These are phyloP conservation scores for Cornus suecica DNA, from an alignment of 148 eudicot species.

Conservation along the genomic window DNA sequence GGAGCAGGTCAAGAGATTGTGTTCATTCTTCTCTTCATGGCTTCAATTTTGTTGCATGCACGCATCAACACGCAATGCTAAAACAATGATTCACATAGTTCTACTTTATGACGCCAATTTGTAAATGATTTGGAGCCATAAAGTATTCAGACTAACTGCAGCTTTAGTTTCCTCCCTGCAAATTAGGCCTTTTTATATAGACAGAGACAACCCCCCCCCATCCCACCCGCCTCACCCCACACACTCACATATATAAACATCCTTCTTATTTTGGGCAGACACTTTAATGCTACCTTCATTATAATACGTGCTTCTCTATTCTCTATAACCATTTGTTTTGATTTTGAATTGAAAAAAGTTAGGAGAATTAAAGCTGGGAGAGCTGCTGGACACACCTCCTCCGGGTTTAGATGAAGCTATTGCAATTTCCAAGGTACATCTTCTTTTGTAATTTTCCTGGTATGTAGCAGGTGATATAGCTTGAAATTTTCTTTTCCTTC, in stretches of 20 bases:
- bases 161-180: not conserved
- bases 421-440: conserved; percentile 80
- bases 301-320: not conserved
- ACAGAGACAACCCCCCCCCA: no score
- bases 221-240: no score
- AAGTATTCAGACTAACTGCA: not conserved
- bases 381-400: conserved; percentile 95
- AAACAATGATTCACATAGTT: not conserved
- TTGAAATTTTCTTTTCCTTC: not conserved
- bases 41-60: not conserved
- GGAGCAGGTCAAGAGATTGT: not conserved
- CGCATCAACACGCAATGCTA: not conserved
- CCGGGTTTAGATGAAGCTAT: conserved; percentile 98
- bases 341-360: conserved; percentile 34
- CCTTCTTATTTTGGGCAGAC: not conserved
- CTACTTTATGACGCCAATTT: not conserved
- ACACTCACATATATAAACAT: no score
- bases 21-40: not conserved
- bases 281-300: not conserved
- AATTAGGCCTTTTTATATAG: not conserved
- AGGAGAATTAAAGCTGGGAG: conserved; percentile 92
- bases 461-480: not conserved
- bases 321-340: not conserved
- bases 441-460: not conserved
- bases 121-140: not conserved